Conservation (phyloP, 75 land plant species). For the Cupressus sempervirens region DNA sequence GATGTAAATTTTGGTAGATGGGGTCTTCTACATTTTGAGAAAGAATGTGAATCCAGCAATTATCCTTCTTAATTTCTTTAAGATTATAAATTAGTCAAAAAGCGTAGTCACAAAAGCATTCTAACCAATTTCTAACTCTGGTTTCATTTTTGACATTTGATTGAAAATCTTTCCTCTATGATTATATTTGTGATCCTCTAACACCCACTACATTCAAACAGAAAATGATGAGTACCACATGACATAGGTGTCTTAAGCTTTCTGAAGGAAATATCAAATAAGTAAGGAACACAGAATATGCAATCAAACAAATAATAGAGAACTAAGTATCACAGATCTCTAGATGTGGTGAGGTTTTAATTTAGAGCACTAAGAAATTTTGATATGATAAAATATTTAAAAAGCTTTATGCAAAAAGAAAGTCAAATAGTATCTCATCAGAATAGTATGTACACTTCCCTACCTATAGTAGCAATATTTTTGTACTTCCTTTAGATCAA, state of each 20-base stretch:
- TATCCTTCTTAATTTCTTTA: background rate
- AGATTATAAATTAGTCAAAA: background rate
- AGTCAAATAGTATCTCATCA: background rate
- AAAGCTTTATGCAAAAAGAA: background rate
- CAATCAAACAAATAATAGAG: background rate
- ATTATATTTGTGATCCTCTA: background rate
- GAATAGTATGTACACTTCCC: background rate
- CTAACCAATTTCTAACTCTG: background rate
- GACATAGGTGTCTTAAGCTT: background rate
- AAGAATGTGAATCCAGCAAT: background rate
- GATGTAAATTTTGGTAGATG: background rate
- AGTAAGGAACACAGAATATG: background rate
- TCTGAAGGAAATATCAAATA: background rate
- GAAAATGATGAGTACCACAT: background rate
- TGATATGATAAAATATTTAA: slow-evolving; percentile 1
- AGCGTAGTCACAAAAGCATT: background rate
- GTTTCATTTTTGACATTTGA: background rate
- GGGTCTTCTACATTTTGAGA: background rate
- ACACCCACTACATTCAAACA: background rate
- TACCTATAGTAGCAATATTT: slow-evolving; percentile 94
- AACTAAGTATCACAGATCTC: background rate
- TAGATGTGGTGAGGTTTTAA: background rate
- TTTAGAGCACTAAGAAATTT: background rate
- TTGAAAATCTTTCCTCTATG: background rate
- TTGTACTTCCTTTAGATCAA: slow-evolving; percentile 91